Base-by-base conservation (phyloP, 2,329 filamentous ascomycete species). In the Sporothrix variecibatus region DNA sequence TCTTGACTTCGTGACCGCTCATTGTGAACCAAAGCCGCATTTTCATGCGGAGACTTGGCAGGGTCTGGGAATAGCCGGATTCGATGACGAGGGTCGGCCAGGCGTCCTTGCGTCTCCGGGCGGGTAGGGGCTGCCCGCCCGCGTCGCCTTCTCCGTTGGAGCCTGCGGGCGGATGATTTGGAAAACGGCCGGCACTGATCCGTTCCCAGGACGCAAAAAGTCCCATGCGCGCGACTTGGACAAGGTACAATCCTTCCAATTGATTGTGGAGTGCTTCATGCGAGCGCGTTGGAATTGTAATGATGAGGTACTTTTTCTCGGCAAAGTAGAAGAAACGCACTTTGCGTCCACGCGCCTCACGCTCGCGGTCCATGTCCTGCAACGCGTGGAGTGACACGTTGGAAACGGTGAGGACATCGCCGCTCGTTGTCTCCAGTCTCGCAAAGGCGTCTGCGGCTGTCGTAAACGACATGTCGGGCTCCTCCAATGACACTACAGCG, bases 141-240 rank as follows among this genome's bases (percentile, higher is more conserved):
- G 65, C 51, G 40, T 73, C 72, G 15, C 72, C 64, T 64, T 73
- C 72, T 28, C 65, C 72, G n/a, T 53, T 62, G 20, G 71, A 72
- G n/a, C 28, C 49, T 6, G 31, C 9, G 11, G 53, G 23, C 28
- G n/a, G 5, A 6, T 23, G n/a, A 6, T 28, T 28, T 15, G 60
- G 60, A 40, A 38, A 40, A 4, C 60, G 60, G 11, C 7, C 17
- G 12, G 60, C 60, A 40, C 1, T 4, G 60, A 20, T 64, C 17
- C 8, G 6, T 58, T 58, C 6, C 53, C 53, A 58, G 23, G 53
- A 58, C n/a, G 23, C 28, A 12, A 7, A 28, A 1, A 58, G 23
- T 0, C 53, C 53, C 53, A 31, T 31, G 23, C 53, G n/a, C 17
- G 4, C 23, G 23, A 58, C 23, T 9, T 28, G 7, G 6, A 5